A percentile compares a stretch with the other conserved stretches of the same genome.
Evolutionary conservation across 805 yeast genomes (phyloP).

Genomic region (Suhomyces sp.): DNA sequence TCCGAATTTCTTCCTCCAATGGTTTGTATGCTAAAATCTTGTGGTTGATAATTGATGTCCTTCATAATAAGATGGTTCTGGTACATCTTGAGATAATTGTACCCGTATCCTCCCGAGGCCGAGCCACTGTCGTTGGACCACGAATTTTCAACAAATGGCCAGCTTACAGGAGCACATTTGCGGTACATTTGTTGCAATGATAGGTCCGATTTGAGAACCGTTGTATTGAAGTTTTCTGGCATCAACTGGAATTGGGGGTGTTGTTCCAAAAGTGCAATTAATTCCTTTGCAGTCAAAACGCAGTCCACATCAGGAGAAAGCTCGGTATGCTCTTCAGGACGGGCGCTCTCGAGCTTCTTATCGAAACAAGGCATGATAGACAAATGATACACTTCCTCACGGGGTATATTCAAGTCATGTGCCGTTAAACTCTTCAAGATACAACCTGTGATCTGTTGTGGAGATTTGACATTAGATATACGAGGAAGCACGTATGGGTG

Average conservation of each 20-base stretch:
- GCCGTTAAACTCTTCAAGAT: slow-evolving; percentile 57
- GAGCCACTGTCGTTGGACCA: slow-evolving; percentile 82
- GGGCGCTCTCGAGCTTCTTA: slow-evolving; percentile 90
- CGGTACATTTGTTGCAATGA: slow-evolving; percentile 22
- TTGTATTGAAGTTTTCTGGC: slow-evolving; percentile 13
- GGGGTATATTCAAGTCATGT: slow-evolving; percentile 24
- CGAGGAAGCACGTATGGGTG: slow-evolving; percentile 79
- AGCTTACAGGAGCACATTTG: slow-evolving; percentile 50
- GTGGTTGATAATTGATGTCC: no score
- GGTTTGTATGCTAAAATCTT: slow-evolving; percentile 29
- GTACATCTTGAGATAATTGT: slow-evolving; percentile 54
- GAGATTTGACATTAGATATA: slow-evolving; percentile 75
- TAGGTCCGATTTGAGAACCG: neutral
- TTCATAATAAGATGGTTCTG: slow-evolving; percentile 23
- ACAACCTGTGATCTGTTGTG: slow-evolving; percentile 90
- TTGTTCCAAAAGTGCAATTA: slow-evolving; percentile 68
- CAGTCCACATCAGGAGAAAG: slow-evolving; percentile 75
- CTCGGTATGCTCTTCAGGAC: slow-evolving; percentile 56
- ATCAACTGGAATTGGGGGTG: slow-evolving; percentile 21
- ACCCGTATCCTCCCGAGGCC: slow-evolving; percentile 87
- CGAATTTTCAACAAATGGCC: slow-evolving; percentile 60
- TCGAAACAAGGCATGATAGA: slow-evolving; percentile 97
- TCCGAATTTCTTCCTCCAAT: slow-evolving; percentile 75
- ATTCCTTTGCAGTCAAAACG: slow-evolving; percentile 88
- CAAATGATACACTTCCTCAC: slow-evolving; percentile 65